Conservation (phyloP, 345 rosid genomes). For the Arabis alpina region DNA sequence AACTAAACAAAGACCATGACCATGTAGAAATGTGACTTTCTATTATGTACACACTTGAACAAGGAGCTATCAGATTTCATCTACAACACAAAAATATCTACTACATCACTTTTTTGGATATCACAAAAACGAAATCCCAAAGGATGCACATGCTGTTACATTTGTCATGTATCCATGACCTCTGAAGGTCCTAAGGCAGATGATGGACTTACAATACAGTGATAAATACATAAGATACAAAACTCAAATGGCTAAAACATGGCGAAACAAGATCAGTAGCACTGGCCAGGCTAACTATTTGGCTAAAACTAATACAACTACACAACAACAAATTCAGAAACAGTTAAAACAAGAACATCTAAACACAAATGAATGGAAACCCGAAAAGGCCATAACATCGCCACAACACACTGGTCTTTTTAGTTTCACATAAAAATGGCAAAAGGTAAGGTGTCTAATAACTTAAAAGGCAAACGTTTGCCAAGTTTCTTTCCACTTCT, state of each 20-base stretch:
- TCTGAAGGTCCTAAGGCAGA: conserved; percentile 31
- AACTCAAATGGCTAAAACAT: conserved; percentile 33
- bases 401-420: conserved; percentile 43
- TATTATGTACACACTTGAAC: conserved; percentile 33
- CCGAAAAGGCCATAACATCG: conserved; percentile 36
- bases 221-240: conserved; percentile 34
- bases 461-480: conserved; percentile 43
- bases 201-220: conserved; percentile 37
- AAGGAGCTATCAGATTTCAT: neutral
- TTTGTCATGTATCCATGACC: conserved; percentile 33
- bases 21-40: conserved; percentile 18
- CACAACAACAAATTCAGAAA: conserved; percentile 35
- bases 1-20: neutral
- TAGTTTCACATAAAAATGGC: conserved; percentile 39
- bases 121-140: conserved; percentile 35
- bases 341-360: conserved; percentile 37
- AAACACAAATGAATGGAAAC: conserved; percentile 39
- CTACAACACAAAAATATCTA: neutral
- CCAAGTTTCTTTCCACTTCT: conserved; percentile 44
- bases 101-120: conserved; percentile 43
- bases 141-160: conserved; percentile 40
- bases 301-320: conserved; percentile 43
- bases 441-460: conserved; percentile 34
- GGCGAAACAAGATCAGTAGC: conserved; percentile 32
- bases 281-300: conserved; percentile 37